Evolutionary conservation across 2,329 filamentous ascomycete species (phyloP), one percentile per base, ranked within the genome.

Genomic region (Alternaria atra): DNA sequence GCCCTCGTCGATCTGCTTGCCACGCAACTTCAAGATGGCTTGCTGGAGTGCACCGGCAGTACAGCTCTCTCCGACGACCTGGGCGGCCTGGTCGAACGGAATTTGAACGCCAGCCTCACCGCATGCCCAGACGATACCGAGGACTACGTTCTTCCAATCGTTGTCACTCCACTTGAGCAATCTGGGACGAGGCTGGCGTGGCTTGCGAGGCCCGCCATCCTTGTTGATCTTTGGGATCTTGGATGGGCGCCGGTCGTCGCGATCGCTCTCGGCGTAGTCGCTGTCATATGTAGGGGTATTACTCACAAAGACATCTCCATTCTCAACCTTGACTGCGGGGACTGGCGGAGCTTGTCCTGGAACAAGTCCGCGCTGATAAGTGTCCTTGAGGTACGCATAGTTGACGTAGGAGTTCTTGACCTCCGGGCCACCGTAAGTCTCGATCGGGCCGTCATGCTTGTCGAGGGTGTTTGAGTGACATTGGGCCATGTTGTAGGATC

Each of bases 21-120:
- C 27, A 10, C 70, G 67, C 9, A 75, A 56, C 64, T 78, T 77
- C 44, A 77, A 64, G 32, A 77, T 57, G 27, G 75, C 74, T 58
- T 78, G 76, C 51, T 78, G 74, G 20, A 78, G 52, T 13, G 73
- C 74, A 30, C 70, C 61, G 2, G 67, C 69, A 15, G 74, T 73
- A 42, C 70, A 73, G 15, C 46, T 63, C 20, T 61, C 48, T 15
- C 65, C 60, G 5, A 77, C 66, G 7, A 73, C 12, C 32, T 70
- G 64, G 9, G 75, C 73, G 30, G 71, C 73, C 55, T 71, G 66
- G 4, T 67, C 69, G 43, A 75, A 78, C 4, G 74, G 74, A 29
- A 78, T 74, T 6, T 61, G 56, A n/a, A 75, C 47, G 9, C 68
- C 66, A 32, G 48, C 62, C 44, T 76, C 70, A 13, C 74, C 75